Conservation (phyloP, 768 basidiomycete species). For the Leccinum arenicola region DNA sequence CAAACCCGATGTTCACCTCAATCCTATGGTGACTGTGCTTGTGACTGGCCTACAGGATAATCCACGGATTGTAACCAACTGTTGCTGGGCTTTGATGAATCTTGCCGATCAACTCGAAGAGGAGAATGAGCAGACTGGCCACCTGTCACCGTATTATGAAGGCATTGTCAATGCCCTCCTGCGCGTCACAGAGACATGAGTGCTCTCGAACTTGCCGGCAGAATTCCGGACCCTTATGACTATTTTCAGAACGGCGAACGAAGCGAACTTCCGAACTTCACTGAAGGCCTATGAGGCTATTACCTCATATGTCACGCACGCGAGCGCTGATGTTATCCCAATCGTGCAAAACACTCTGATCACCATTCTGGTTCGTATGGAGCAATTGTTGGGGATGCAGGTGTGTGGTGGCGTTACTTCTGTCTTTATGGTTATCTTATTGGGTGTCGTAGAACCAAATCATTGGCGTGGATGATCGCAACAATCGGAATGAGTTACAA, state of each 20-base stretch:
- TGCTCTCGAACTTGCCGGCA: slow-evolving; percentile 6
- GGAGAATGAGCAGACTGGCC: slow-evolving; percentile 53
- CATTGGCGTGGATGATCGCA: slow-evolving; percentile 90
- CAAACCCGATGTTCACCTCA: slow-evolving; percentile 85
- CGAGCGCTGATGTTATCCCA: slow-evolving; percentile 72
- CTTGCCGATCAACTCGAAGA: slow-evolving; percentile 84
- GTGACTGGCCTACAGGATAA: slow-evolving; percentile 77
- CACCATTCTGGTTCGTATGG: slow-evolving; percentile 86
- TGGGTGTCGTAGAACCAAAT: slow-evolving; percentile 70
- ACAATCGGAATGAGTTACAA: slow-evolving; percentile 98
- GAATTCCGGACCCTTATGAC: slow-evolving; percentile 11
- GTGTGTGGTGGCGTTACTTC: slow-evolving; percentile 42
- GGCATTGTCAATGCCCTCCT: slow-evolving; percentile 82
- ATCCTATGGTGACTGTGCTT: slow-evolving; percentile 77
- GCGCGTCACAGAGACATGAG: slow-evolving; percentile 82
- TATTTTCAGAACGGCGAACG: slow-evolving; percentile 65
- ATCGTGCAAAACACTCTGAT: slow-evolving; percentile 82
- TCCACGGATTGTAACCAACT: slow-evolving; percentile 87
- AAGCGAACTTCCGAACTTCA: slow-evolving; percentile 89
- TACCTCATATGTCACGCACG: slow-evolving; percentile 79
- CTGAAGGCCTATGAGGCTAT: slow-evolving; percentile 85
- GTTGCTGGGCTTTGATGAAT: slow-evolving; percentile 97
- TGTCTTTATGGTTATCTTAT: neutral
- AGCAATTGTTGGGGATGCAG: slow-evolving; percentile 81
- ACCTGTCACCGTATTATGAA: slow-evolving; percentile 87